Percentiles rank a stretch among this genome's conserved stretches.
These are phyloP conservation scores for Ananas comosus DNA, from an alignment of 176 grass and related monocot genomes.

Conservation along the genomic window DNA sequence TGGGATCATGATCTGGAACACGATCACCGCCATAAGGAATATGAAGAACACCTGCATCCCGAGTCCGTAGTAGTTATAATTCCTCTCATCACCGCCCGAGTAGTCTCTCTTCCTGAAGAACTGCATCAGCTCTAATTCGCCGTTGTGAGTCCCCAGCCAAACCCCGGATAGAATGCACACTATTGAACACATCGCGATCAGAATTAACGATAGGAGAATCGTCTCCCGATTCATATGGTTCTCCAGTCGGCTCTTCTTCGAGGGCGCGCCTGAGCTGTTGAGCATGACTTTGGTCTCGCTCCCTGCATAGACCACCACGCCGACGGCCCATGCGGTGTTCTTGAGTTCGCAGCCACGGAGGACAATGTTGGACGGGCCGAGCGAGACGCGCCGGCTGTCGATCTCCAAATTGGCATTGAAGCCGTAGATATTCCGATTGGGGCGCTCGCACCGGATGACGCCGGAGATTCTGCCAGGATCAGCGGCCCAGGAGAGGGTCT, in stretches of 20 bases:
- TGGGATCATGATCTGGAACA: constrained; percentile 95
- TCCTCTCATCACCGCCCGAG: constrained; percentile 7
- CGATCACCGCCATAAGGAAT: constrained; percentile 91
- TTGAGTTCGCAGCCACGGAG: constrained; percentile 15
- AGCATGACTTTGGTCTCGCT: constrained; percentile 76
- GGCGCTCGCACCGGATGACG: constrained; percentile 6
- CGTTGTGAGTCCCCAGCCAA: constrained; percentile 41
- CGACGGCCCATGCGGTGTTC: constrained; percentile 14
- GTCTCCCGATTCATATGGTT: constrained; percentile 80
- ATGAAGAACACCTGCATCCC: constrained; percentile 64
- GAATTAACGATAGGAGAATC: constrained; percentile 52
- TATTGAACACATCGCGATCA: constrained; percentile 42
- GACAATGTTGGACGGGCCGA: constrained; percentile 11
- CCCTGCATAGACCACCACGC: constrained; percentile 14
- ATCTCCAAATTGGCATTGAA: constrained; percentile 9
- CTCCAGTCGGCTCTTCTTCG: constrained; percentile 72
- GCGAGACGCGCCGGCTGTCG: neutral
- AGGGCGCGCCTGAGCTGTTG: constrained; percentile 60
- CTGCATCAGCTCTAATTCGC: constrained; percentile 37
- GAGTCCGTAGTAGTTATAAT: constrained; percentile 82
- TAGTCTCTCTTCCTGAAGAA: constrained; percentile 82
- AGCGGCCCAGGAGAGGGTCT: neutral
- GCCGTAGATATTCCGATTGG: constrained; percentile 11
- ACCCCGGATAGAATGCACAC: constrained; percentile 49
- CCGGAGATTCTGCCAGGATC: neutral